These are phyloP conservation scores for Sarcocystis neurona DNA, from an alignment of 169 alveolate species.

Conservation along the genomic window DNA sequence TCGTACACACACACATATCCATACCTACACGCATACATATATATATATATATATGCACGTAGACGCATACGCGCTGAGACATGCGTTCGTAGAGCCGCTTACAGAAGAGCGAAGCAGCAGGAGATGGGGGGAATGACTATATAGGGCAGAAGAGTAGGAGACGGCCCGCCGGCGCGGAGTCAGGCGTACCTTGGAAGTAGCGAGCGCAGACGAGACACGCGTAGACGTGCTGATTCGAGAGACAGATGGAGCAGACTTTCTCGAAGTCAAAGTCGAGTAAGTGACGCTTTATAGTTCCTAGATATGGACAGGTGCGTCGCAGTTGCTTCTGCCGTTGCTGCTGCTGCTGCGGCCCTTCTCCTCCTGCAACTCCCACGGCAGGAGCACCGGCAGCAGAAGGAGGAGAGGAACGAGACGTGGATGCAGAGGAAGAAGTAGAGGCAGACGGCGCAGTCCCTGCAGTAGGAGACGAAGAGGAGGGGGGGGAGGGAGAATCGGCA, in stretches of 20 bases:
- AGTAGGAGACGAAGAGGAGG: background rate
- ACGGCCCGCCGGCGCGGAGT: background rate
- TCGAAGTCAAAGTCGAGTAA: slow-evolving; percentile 98
- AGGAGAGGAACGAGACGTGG: background rate
- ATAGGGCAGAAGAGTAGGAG: no score
- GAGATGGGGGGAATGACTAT: background rate
- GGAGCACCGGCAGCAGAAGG: background rate
- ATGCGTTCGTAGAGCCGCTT: background rate
- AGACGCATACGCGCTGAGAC: background rate
- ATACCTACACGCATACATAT: no score
- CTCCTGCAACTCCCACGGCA: no score
- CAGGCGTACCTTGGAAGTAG: slow-evolving; percentile 90
- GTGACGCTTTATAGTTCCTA: slow-evolving; percentile 93
- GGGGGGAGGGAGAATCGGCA: background rate
- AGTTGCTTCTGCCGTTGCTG: slow-evolving; percentile 9
- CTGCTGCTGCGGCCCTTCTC: no score
- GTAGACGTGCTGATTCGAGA: slow-evolving; percentile 94
- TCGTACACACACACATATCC: background rate
- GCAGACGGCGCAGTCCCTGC: background rate
- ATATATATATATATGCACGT: background rate
- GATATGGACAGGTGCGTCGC: slow-evolving; percentile 89
- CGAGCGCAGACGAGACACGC: slow-evolving; percentile 97
- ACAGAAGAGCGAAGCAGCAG: background rate
- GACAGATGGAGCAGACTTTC: slow-evolving; percentile 94
- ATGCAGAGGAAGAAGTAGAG: background rate